A percentile compares a stretch with the other conserved stretches of the same genome.
Conservation (phyloP, 805 yeast species). For the Candida qinlingensis region DNA sequence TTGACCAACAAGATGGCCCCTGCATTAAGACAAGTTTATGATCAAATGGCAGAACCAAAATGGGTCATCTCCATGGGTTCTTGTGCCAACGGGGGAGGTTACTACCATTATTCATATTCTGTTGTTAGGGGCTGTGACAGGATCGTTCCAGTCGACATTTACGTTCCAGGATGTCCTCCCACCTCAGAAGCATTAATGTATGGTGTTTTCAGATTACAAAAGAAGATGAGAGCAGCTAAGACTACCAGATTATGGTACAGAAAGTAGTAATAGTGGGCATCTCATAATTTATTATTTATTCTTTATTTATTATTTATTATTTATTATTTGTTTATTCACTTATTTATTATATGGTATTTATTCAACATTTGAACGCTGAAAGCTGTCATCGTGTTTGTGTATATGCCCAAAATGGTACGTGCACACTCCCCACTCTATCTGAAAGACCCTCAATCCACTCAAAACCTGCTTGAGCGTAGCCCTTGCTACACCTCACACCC, state of each 20-base stretch:
- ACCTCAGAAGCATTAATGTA: constrained; percentile 88
- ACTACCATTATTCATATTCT: constrained; percentile 83
- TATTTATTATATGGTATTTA: background rate
- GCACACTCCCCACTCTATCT: no score
- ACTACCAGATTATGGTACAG: constrained; percentile 86
- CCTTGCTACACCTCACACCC: no score
- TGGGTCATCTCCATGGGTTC: constrained; percentile 95
- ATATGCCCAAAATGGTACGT: no score
- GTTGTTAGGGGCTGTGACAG: constrained; percentile 90
- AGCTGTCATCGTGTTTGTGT: no score
- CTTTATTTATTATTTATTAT: constrained; percentile 4
- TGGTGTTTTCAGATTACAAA: constrained; percentile 83
- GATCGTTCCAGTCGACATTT: constrained; percentile 81
- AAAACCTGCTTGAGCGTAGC: no score
- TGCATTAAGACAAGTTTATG: constrained; percentile 86
- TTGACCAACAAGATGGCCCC: constrained; percentile 93
- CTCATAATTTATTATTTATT: constrained; percentile 1
- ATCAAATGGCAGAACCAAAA: constrained; percentile 91
- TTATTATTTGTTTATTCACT: constrained; percentile 1
- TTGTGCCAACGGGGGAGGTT: constrained; percentile 92
- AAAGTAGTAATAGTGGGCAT: constrained; percentile 24
- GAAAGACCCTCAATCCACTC: no score
- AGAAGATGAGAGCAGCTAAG: constrained; percentile 81
- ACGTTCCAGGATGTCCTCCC: constrained; percentile 93
- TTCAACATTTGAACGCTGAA: no score